Evolutionary conservation across 2,329 filamentous ascomycete genomes (phyloP), one percentile per base, ranked within the genome.

Genomic region (Didymella lethalis): DNA sequence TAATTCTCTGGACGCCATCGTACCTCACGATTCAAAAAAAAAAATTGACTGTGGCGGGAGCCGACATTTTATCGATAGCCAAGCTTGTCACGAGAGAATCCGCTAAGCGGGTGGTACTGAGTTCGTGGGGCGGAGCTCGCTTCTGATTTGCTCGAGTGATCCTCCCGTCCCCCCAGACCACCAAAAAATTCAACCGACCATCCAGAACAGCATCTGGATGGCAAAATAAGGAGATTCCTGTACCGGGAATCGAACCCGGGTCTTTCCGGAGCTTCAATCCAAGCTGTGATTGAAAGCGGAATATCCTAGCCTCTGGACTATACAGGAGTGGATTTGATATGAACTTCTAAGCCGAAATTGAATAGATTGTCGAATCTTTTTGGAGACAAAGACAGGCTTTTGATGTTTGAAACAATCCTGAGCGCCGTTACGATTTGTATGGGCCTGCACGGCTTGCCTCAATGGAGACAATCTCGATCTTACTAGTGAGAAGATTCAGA

Each of bases 181-280:
- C 23, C 23, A 3, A 23, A 23, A 23, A 23, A 23, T 23, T 23
- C 23, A 23, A 23, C 23, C 1, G 1, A 16, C 14, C 31, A 32
- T 14, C 12, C n/a, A n/a, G 18, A 38, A 18, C 16, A 7, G 10
- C 16, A 0, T 7, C 8, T 12, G 2, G 1, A 2, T 3, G 8
- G 53, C 54, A 64, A 58, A 59, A 60, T 12, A 49, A 47, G 23
- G 7, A 7, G 12, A 31, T 71, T 70, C 68, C 69, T 64, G 57
- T 67, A 69, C 70, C 70, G 70, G 70, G 70, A 73, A 61, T 72
- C 68, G 68, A 71, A 61, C 58, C 58, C 58, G 58, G 58, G 53
- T 61, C 58, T 61, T 57, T 61, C 58, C 53, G 58, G 53, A 46
- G 23, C 58, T 61, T 50, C 49, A 47, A 49, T 49, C 58, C 36